Evolutionary conservation across 768 basidiomycete species (phyloP), one percentile per base, ranked within the genome.

Genomic region (Panaeolus cyanescens): DNA sequence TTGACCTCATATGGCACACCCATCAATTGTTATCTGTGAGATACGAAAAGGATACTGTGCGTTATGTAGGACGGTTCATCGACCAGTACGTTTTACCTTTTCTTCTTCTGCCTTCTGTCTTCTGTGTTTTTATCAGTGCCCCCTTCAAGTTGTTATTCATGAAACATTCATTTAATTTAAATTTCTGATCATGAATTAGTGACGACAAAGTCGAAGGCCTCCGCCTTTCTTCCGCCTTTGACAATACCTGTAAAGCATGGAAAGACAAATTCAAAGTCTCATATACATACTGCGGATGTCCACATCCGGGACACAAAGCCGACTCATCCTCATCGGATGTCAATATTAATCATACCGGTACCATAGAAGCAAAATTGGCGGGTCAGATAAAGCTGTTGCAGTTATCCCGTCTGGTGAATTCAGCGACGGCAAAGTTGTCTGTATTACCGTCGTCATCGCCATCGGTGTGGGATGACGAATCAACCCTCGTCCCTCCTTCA

Each of bases 1-100:
- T 91, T 34, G 90, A 91, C 64, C 74, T 91, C n/a, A 83, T 80
- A 4, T 90, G 89, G 89, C 91, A 92, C 62, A 87, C 87, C 0
- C 88, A 91, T 62, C 89, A 89, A 64, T 78, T 90, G 6, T 75
- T 80, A 67, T 75, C 77, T 0, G 61, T 57, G 2, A 70, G 74
- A 31, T 90, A 90, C 64, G 64, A 70, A 8, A 50, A 61, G 2
- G 81, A 86, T 62, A 84, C 82, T 34, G 69, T 70, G 32, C 65
- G 58, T 10, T 77, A 75, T 53, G 63, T 84, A 4, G 77, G 79
- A 0, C 76, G 77, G 28, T 80, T 75, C 32, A 69, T 87, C 28
- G 82, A 88, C 63, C 86, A 87, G 85, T 86, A 55, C 69, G 84
- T 58, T 13, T 17, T n/a, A n/a, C n/a, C n/a, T 2, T 55, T 32